A percentile compares a stretch with the other conserved stretches of the same genome.
Evolutionary conservation across 2,329 filamentous ascomycete species (phyloP).

Genomic region (Curvularia lunata): DNA sequence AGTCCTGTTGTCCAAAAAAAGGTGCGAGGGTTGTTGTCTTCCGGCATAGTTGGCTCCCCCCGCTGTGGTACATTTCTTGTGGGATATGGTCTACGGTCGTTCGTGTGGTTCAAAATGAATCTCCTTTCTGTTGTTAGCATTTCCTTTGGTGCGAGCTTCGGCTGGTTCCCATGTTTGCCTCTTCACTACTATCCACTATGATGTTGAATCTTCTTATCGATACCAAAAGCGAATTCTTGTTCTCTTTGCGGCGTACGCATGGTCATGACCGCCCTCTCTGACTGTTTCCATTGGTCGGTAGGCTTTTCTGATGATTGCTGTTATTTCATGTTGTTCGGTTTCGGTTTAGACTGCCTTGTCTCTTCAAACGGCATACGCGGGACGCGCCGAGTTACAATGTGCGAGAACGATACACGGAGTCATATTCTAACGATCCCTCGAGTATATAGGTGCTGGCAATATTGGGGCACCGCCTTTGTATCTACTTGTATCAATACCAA

Average conservation of each 20-base stretch:
- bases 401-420: not conserved
- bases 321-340: conserved; percentile 1
- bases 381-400: conserved; percentile 1
- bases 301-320: conserved; percentile 3
- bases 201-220: conserved; percentile 29
- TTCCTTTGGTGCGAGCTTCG: conserved; percentile 20
- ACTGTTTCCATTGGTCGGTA: conserved; percentile 1
- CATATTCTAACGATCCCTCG: not conserved
- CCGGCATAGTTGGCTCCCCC: conserved; percentile 31
- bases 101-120: conserved; percentile 33
- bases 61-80: conserved; percentile 37
- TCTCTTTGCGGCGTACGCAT: conserved; percentile 8
- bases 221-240: conserved; percentile 22
- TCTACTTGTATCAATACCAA: not conserved
- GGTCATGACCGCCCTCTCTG: not conserved
- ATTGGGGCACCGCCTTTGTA: not conserved
- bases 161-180: conserved; percentile 19
- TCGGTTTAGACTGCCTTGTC: not conserved
- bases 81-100: conserved; percentile 31
- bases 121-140: conserved; percentile 29
- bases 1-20: conserved; percentile 37
- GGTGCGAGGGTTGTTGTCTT: conserved; percentile 29
- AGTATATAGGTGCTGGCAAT: not conserved
- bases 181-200: conserved; percentile 35
- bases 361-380: conserved; percentile 1